phyloP scores from a whole-genome alignment of 1,139 yeast genomes.

The Sporopachydermia cereana region DNA sequence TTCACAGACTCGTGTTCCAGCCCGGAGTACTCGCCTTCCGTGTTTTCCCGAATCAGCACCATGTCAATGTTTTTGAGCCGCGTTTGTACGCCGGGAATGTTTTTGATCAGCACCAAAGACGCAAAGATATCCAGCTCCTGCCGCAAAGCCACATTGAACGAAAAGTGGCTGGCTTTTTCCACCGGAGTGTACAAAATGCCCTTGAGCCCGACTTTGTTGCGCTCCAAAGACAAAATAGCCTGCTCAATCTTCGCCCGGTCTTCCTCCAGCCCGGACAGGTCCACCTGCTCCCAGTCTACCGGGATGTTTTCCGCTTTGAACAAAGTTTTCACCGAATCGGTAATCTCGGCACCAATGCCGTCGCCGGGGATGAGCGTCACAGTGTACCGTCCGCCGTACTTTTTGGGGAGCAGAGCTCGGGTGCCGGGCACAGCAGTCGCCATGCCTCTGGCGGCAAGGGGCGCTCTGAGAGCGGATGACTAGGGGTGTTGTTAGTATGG shows the following conservation, averaged over 20 bases:
- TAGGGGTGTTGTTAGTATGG: too few relatives aligned
- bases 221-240: constrained; percentile 84
- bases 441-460: constrained; percentile 23
- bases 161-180: constrained; percentile 58
- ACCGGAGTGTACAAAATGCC: constrained; percentile 92
- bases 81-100: constrained; percentile 88
- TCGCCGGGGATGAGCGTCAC: constrained; percentile 94
- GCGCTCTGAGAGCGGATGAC: background rate
- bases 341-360: constrained; percentile 95
- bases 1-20: constrained; percentile 96
- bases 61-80: constrained; percentile 82
- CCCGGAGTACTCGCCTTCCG: constrained; percentile 98
- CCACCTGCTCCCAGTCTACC: constrained; percentile 87
- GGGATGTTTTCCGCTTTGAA: constrained; percentile 82
- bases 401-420: constrained; percentile 67
- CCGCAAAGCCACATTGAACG: constrained; percentile 92
- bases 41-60: constrained; percentile 93
- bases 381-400: constrained; percentile 89
- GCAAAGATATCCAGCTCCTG: constrained; percentile 95
- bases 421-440: constrained; percentile 39
- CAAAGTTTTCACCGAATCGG: constrained; percentile 85
- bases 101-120: constrained; percentile 83
- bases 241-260: constrained; percentile 57
- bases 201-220: constrained; percentile 95
- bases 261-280: constrained; percentile 72